A percentile compares a stretch with the other conserved stretches of the same genome.
These are phyloP conservation scores for Pseudocercospora macadamiae DNA, from an alignment of 2,329 filamentous ascomycete species.

Conservation along the genomic window DNA sequence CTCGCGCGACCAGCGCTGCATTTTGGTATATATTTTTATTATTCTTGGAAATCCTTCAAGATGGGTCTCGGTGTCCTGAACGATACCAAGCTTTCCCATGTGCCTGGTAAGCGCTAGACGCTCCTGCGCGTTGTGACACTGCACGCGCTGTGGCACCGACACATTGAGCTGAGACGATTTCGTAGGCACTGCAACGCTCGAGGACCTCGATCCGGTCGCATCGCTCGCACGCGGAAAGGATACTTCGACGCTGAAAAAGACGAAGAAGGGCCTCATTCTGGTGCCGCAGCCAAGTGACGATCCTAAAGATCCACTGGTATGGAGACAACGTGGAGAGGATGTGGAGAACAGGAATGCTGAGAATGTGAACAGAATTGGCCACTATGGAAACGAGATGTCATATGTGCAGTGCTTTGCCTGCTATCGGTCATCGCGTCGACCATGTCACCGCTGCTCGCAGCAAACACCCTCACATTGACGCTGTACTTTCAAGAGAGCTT, in stretches of 20 bases:
- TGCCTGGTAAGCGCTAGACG: constrained; percentile 22
- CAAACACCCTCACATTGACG: constrained; percentile 79
- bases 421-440: constrained; percentile 82
- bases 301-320: constrained; percentile 81
- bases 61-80: constrained; percentile 29
- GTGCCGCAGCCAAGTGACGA: constrained; percentile 91
- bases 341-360: constrained; percentile 6
- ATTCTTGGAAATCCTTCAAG: neutral
- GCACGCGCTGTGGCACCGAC: neutral
- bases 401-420: constrained; percentile 76
- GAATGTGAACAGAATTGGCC: constrained; percentile 70
- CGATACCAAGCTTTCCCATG: constrained; percentile 27
- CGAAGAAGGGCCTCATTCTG: constrained; percentile 58
- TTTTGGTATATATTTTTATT: neutral
- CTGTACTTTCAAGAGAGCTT: constrained; percentile 66
- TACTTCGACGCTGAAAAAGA: constrained; percentile 31
- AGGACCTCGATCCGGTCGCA: constrained; percentile 37
- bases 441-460: constrained; percentile 82
- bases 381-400: constrained; percentile 79
- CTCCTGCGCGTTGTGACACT: neutral
- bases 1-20: neutral
- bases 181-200: constrained; percentile 48
- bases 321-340: constrained; percentile 22
- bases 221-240: constrained; percentile 24
- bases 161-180: neutral